phyloP scores from a whole-genome alignment of 2,329 filamentous ascomycete genomes.

The Alternaria angustiovoidea region DNA sequence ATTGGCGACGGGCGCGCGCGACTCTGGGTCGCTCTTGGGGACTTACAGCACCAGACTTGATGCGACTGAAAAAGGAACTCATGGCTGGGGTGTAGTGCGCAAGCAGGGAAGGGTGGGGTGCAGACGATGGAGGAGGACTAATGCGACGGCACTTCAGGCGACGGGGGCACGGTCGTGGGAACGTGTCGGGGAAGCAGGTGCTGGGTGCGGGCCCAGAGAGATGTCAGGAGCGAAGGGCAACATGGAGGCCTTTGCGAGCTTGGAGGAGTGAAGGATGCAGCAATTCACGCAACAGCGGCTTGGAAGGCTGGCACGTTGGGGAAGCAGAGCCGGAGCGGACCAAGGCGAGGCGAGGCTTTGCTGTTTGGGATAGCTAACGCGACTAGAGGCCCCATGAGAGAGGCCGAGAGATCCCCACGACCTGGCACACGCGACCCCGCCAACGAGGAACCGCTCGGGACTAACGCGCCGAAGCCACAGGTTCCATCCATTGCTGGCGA shows the following conservation, averaged over 20 bases:
- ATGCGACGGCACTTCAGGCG: conserved; percentile 16
- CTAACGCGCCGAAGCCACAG: conserved; percentile 15
- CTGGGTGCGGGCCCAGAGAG: conserved; percentile 18
- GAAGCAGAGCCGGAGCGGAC: conserved; percentile 22
- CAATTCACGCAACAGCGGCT: conserved; percentile 9
- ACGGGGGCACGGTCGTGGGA: conserved; percentile 16
- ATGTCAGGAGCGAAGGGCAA: conserved; percentile 7
- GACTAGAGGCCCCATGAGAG: conserved; percentile 4
- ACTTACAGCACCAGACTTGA: conserved; percentile 60
- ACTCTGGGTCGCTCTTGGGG: conserved; percentile 25
- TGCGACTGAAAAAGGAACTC: conserved; percentile 63
- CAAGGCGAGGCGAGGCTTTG: conserved; percentile 12
- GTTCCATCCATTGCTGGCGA: conserved; percentile 9
- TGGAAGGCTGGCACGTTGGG: conserved; percentile 12
- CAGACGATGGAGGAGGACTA: conserved; percentile 8
- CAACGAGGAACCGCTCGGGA: conserved; percentile 15
- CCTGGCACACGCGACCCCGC: conserved; percentile 20
- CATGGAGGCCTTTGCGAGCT: conserved; percentile 19
- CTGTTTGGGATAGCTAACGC: conserved; percentile 10
- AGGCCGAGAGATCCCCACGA: conserved; percentile 15
- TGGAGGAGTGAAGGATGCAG: conserved; percentile 13
- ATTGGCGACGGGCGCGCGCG: conserved; percentile 21
- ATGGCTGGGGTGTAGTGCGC: conserved; percentile 43
- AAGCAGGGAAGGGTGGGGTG: conserved; percentile 23
- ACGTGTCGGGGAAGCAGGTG: conserved; percentile 12